A percentile compares a stretch with the other conserved stretches of the same genome.
These are phyloP conservation scores for Cytospora chrysosperma DNA, from an alignment of 2,329 filamentous ascomycete species.

Conservation along the genomic window DNA sequence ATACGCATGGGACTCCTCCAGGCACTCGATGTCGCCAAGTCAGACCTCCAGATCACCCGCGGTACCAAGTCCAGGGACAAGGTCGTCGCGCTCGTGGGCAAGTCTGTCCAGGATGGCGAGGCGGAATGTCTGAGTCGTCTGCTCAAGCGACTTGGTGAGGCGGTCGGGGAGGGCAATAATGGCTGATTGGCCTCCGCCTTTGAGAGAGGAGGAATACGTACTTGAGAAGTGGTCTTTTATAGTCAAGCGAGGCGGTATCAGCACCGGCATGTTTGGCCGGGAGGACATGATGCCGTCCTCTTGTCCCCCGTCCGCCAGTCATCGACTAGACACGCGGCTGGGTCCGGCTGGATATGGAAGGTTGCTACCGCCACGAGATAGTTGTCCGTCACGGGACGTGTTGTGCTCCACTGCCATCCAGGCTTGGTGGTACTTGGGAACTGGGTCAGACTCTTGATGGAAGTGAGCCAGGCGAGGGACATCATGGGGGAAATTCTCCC, in stretches of 20 bases:
- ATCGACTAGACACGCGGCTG: no score
- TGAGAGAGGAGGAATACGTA: not conserved
- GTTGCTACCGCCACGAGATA: no score
- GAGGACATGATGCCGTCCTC: no score
- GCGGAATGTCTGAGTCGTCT: slow-evolving; percentile 33
- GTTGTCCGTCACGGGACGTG: no score
- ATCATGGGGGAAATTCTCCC: no score
- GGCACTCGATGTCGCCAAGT: slow-evolving; percentile 61
- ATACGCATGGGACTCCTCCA: slow-evolving; percentile 31
- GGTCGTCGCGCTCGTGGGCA: slow-evolving; percentile 47
- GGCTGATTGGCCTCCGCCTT: not conserved
- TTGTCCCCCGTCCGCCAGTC: no score
- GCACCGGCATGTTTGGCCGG: no score
- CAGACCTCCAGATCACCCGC: slow-evolving; percentile 59
- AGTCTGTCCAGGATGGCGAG: slow-evolving; percentile 27
- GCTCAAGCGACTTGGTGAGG: slow-evolving; percentile 11
- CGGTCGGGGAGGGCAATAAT: not conserved
- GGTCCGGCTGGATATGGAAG: not conserved
- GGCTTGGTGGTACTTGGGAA: no score
- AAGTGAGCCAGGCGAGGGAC: no score
- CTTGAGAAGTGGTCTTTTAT: not conserved
- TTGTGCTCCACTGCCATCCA: not conserved
- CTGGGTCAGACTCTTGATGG: no score
- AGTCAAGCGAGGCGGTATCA: not conserved
- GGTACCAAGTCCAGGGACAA: slow-evolving; percentile 67